phyloP scores from a whole-genome alignment of 306 rosid species.

The Cicer pinnatifidum region DNA sequence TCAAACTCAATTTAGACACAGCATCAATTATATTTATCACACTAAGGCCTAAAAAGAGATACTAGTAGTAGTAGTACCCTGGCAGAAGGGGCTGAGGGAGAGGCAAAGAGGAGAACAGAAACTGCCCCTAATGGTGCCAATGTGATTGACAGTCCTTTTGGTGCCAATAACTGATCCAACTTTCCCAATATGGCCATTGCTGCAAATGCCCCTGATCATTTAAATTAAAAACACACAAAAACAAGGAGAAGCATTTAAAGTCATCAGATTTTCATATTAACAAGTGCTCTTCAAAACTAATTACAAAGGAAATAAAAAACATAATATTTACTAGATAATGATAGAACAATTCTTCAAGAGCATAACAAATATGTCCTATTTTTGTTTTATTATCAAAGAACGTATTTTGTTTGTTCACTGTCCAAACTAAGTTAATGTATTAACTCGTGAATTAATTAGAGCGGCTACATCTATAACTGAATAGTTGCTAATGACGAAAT shows the following conservation, averaged over 20 bases:
- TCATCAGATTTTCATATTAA: background rate
- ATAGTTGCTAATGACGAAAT: too few relatives aligned
- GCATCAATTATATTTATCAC: background rate
- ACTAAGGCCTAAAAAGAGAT: background rate
- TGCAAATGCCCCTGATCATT: slow-evolving; percentile 73
- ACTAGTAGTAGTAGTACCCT: slow-evolving; percentile 52
- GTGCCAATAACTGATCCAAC: slow-evolving; percentile 76
- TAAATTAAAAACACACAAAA: too few relatives aligned
- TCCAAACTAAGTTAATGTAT: too few relatives aligned
- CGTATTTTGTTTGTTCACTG: too few relatives aligned
- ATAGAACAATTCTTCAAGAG: too few relatives aligned
- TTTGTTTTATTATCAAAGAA: too few relatives aligned
- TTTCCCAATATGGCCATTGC: slow-evolving; percentile 91
- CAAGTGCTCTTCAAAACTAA: background rate
- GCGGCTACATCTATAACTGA: too few relatives aligned
- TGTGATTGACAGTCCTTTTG: slow-evolving; percentile 82
- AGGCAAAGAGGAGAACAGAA: slow-evolving; percentile 75
- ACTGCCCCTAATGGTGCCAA: slow-evolving; percentile 92
- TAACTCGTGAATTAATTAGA: too few relatives aligned
- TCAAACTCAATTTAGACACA: background rate
- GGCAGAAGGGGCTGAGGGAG: slow-evolving; percentile 85
- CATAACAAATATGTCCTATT: too few relatives aligned
- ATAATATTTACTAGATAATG: too few relatives aligned
- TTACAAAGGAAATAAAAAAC: background rate
- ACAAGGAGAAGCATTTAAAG: background rate